phyloP scores from a whole-genome alignment of 2,329 filamentous ascomycete genomes.

The Trichophyton verrucosum region DNA sequence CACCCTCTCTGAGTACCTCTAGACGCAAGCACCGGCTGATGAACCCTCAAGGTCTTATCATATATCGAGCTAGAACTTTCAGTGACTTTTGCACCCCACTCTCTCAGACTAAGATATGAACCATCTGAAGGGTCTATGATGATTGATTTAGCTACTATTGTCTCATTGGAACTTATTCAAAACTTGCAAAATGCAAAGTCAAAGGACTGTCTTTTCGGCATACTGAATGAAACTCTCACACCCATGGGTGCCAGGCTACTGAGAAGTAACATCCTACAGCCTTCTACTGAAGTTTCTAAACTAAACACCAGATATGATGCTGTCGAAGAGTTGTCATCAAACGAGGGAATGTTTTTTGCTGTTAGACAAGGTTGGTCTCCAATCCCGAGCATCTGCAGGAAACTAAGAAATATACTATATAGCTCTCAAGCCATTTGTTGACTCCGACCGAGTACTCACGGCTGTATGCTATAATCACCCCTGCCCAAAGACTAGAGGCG shows the following conservation, averaged over 20 bases:
- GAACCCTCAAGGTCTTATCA: constrained; percentile 53
- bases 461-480: constrained; percentile 40
- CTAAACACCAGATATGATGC: constrained; percentile 67
- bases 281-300: constrained; percentile 59
- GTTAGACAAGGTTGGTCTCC: constrained; percentile 50
- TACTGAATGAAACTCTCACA: constrained; percentile 74
- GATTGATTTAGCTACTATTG: constrained; percentile 80
- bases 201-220: constrained; percentile 67
- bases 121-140: constrained; percentile 89
- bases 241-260: constrained; percentile 81
- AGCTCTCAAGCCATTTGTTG: constrained; percentile 63
- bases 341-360: constrained; percentile 73
- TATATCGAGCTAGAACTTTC: constrained; percentile 62
- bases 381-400: background rate
- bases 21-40: background rate
- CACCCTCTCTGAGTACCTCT: constrained; percentile 6
- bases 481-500: background rate
- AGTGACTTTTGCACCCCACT: constrained; percentile 61
- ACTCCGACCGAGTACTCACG: constrained; percentile 69
- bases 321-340: constrained; percentile 65
- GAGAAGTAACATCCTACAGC: constrained; percentile 76
- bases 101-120: constrained; percentile 73
- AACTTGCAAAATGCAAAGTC: constrained; percentile 69
- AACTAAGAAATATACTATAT: background rate
- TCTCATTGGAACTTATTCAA: constrained; percentile 78